These are phyloP conservation scores for Leishmania major DNA, from an alignment of 208 protist species.

Conservation along the genomic window DNA sequence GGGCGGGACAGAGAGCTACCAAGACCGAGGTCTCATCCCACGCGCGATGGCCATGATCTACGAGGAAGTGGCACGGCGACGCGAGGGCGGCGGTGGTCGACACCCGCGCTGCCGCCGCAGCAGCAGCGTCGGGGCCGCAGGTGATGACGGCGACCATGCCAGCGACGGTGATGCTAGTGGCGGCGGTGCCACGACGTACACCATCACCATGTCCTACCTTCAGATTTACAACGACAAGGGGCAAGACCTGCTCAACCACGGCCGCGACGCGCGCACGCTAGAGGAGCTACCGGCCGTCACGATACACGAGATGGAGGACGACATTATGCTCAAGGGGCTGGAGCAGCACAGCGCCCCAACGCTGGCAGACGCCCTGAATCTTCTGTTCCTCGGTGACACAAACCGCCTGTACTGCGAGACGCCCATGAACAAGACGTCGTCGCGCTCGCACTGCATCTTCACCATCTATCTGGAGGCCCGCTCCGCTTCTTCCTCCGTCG, in stretches of 20 bases:
- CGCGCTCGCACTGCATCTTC: slow-evolving; percentile 93
- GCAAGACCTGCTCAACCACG: slow-evolving; percentile 88
- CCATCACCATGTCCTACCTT: slow-evolving; percentile 75
- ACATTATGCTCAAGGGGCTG: slow-evolving; percentile 65
- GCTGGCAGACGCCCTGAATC: slow-evolving; percentile 76
- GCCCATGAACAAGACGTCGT: slow-evolving; percentile 93
- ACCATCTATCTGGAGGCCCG: slow-evolving; percentile 80
- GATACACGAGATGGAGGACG: slow-evolving; percentile 68
- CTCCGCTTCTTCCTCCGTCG: slow-evolving; percentile 44
- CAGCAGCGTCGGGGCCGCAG: background rate
- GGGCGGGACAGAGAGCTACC: slow-evolving; percentile 86
- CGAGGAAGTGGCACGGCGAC: slow-evolving; percentile 56
- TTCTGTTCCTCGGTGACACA: slow-evolving; percentile 88
- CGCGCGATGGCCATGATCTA: slow-evolving; percentile 85
- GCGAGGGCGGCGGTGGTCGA: slow-evolving; percentile 25
- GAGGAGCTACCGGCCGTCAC: slow-evolving; percentile 72
- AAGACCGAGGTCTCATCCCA: slow-evolving; percentile 88
- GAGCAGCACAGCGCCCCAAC: slow-evolving; percentile 71
- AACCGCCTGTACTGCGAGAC: slow-evolving; percentile 90
- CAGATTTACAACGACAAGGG: slow-evolving; percentile 94
- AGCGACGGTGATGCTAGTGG: slow-evolving; percentile 6
- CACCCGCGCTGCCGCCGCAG: background rate
- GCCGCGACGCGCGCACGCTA: slow-evolving; percentile 85
- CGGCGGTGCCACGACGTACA: slow-evolving; percentile 26
- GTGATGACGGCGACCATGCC: background rate